A percentile compares a stretch with the other conserved stretches of the same genome.
Conservation (phyloP, 1,284 basidiomycete genomes). For the Stereum hirsutum region DNA sequence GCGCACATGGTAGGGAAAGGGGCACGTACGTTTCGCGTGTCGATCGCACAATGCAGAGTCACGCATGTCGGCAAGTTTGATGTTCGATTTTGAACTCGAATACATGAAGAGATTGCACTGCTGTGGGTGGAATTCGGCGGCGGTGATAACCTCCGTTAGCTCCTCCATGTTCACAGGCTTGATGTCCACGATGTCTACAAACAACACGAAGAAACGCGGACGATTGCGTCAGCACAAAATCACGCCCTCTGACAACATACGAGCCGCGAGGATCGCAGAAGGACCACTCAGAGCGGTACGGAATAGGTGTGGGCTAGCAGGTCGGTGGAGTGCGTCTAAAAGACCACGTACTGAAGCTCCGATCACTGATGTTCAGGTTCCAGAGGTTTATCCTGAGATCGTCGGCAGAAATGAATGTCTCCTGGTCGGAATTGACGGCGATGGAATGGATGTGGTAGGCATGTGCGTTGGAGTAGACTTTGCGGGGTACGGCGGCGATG, state of each 20-base stretch:
- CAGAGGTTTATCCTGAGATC: conserved; percentile 73
- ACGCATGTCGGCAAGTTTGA: conserved; percentile 99
- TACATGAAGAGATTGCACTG: conserved; percentile 99
- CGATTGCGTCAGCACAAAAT: too few relatives aligned
- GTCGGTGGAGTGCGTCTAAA: neutral
- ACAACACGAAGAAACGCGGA: too few relatives aligned
- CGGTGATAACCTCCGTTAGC: conserved; percentile 98
- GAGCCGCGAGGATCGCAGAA: neutral
- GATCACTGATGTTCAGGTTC: conserved; percentile 98
- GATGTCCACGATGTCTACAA: conserved; percentile 98
- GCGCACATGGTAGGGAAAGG: conserved; percentile 2
- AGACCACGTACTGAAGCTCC: conserved; percentile 87
- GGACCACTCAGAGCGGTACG: neutral
- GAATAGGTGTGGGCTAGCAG: neutral
- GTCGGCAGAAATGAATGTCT: conserved; percentile 98
- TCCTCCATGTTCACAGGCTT: conserved; percentile 99
- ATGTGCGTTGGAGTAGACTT: conserved; percentile 98
- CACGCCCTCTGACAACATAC: too few relatives aligned
- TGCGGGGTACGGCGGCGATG: conserved; percentile 96
- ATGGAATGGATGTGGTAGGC: conserved; percentile 99
- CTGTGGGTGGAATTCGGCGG: conserved; percentile 96
- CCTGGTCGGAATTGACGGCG: conserved; percentile 98
- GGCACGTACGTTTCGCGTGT: conserved; percentile 85
- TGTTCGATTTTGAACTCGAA: conserved; percentile 98
- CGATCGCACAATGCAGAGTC: conserved; percentile 95